Evolutionary conservation across 805 yeast species (phyloP).

Genomic region (Barnettozyma siamensis): DNA sequence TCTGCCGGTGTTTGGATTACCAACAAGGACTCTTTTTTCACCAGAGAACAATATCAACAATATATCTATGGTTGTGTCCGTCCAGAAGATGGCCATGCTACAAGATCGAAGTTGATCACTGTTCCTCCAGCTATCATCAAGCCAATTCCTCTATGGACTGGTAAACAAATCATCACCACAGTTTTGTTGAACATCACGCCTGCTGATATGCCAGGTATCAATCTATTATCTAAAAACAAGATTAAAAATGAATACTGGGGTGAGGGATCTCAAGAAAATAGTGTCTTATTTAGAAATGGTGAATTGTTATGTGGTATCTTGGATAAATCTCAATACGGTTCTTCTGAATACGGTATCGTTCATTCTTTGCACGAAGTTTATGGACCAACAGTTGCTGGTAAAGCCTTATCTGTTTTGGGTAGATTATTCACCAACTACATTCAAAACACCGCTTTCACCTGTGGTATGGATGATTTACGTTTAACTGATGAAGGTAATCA

Average conservation of each 20-base stretch:
- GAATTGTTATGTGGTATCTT: slow-evolving; percentile 86
- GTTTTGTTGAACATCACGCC: slow-evolving; percentile 86
- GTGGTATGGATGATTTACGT: slow-evolving; percentile 99
- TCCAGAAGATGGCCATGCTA: slow-evolving; percentile 95
- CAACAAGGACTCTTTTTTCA: slow-evolving; percentile 84
- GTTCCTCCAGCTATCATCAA: slow-evolving; percentile 85
- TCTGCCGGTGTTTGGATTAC: slow-evolving; percentile 99
- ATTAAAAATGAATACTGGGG: slow-evolving; percentile 96
- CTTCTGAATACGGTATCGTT: slow-evolving; percentile 92
- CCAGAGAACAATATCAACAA: slow-evolving; percentile 90
- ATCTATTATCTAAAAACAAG: slow-evolving; percentile 77
- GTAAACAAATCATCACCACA: slow-evolving; percentile 95
- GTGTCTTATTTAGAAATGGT: slow-evolving; percentile 81
- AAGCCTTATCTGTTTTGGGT: slow-evolving; percentile 86
- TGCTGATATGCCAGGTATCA: slow-evolving; percentile 82
- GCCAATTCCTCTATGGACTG: slow-evolving; percentile 94
- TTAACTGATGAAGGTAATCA: slow-evolving; percentile 85
- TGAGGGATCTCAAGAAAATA: slow-evolving; percentile 72
- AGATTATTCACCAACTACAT: slow-evolving; percentile 91
- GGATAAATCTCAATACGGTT: slow-evolving; percentile 98
- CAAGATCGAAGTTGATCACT: slow-evolving; percentile 60
- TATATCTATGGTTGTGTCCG: slow-evolving; percentile 88
- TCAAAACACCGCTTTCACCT: slow-evolving; percentile 89
- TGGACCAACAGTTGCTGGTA: slow-evolving; percentile 88
- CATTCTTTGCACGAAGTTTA: slow-evolving; percentile 95